phyloP scores from a whole-genome alignment of 768 basidiomycete species.

The Mycena epipterygia region DNA sequence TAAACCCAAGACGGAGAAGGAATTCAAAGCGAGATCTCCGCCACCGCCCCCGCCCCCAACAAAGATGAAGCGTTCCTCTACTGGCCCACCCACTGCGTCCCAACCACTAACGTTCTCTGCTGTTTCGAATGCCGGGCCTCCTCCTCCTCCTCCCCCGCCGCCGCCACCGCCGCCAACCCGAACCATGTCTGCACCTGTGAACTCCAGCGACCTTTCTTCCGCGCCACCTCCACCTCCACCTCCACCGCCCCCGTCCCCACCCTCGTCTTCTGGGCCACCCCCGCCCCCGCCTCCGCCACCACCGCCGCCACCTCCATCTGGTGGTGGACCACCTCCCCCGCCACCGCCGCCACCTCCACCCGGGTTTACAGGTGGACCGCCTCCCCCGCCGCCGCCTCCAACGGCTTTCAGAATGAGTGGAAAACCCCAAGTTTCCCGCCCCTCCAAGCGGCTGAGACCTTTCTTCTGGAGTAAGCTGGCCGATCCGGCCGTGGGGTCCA shows the following conservation, averaged over 20 bases:
- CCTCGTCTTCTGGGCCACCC: constrained; percentile 43
- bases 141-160: constrained; percentile 42
- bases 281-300: constrained; percentile 54
- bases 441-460: constrained; percentile 78
- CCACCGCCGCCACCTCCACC: constrained; percentile 54
- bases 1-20: constrained; percentile 74
- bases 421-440: constrained; percentile 53
- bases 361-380: constrained; percentile 33
- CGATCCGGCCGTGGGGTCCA: constrained; percentile 54
- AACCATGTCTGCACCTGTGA: constrained; percentile 42
- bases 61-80: constrained; percentile 49
- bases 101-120: constrained; percentile 24
- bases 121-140: constrained; percentile 27
- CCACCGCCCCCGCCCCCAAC: constrained; percentile 45
- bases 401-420: constrained; percentile 48
- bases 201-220: constrained; percentile 19
- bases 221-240: constrained; percentile 43
- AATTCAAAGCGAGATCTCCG: constrained; percentile 70
- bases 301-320: constrained; percentile 44
- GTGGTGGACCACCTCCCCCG: constrained; percentile 45
- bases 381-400: constrained; percentile 44
- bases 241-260: constrained; percentile 29
- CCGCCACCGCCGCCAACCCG: constrained; percentile 34
- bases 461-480: constrained; percentile 93
- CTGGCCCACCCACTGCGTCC: constrained; percentile 12